Evolutionary conservation across 768 basidiomycete species (phyloP), one percentile per base, ranked within the genome.

Genomic region (Naematelia encephala): DNA sequence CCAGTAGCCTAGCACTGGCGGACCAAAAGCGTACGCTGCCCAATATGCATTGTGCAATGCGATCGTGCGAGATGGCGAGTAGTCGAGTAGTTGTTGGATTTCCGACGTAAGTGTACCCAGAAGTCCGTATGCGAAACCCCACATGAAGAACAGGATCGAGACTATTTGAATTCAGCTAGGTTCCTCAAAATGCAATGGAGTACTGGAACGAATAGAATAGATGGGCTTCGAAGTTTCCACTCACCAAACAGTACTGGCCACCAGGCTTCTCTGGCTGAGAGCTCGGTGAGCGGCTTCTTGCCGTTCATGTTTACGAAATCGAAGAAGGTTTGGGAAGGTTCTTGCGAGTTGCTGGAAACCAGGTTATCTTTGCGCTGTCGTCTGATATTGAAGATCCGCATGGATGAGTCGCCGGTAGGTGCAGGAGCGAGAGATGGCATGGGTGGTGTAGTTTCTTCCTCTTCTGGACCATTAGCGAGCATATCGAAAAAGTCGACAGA

Each of bases 121-220:
- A 2, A 76, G 63, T n/a, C 75, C 75, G 47, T 74, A 74, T 1
- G 69, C 68, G 59, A 74, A 73, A 8, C 75, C 75, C 75, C 75
- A 76, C 13, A 72, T 43, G 64, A 74, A 67, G 65, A 74, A 73
- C 13, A 76, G 66, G 47, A 56, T 67, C 5, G 70, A 69, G 2
- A 71, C 72, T 68, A 57, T 25, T 5, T 28, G 3, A 19, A 3
- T 5, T 47, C 47, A 39, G 57, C 49, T 11, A 12, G 5, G 39
- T 8, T 16, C 4, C 21, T 44, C 13, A 19, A 12, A 30, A 13
- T 42, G 14, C 27, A n/a, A n/a, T n/a, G n/a, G n/a, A n/a, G n/a
- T n/a, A n/a, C n/a, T n/a, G n/a, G n/a, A n/a, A n/a, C n/a, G n/a
- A n/a, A n/a, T n/a, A n/a, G n/a, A n/a, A n/a, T n/a, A n/a, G n/a